These are phyloP conservation scores for Pezizomycotina sp. DNA, from an alignment of 2,329 filamentous ascomycete genomes.

Conservation along the genomic window DNA sequence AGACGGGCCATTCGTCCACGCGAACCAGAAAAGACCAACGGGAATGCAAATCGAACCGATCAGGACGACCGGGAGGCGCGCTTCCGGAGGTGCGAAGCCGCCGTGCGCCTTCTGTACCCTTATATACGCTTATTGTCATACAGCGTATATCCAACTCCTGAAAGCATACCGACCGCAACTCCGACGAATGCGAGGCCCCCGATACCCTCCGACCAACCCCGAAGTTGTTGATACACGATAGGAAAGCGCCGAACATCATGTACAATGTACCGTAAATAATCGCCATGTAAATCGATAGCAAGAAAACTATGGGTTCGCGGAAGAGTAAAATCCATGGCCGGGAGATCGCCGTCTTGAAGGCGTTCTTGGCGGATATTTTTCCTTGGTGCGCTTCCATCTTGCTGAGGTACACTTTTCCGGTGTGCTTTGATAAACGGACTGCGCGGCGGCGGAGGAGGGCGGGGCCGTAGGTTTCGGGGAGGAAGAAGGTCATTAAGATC, in stretches of 20 bases:
- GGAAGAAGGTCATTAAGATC: constrained; percentile 36
- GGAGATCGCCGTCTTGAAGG: constrained; percentile 42
- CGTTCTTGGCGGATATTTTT: constrained; percentile 32
- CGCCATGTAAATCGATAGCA: constrained; percentile 50
- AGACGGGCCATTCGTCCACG: constrained; percentile 44
- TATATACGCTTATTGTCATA: constrained; percentile 41
- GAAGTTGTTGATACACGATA: constrained; percentile 46
- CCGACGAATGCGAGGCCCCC: constrained; percentile 52
- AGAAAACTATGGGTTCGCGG: constrained; percentile 50
- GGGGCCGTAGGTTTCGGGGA: constrained; percentile 46
- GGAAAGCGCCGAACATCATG: constrained; percentile 45
- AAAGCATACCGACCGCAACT: constrained; percentile 48
- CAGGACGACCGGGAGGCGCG: constrained; percentile 45
- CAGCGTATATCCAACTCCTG: constrained; percentile 40
- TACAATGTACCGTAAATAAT: constrained; percentile 42
- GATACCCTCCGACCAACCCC: constrained; percentile 43
- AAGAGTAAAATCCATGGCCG: constrained; percentile 55
- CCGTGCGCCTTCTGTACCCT: constrained; percentile 33
- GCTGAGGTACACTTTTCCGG: constrained; percentile 41
- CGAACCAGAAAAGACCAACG: constrained; percentile 50
- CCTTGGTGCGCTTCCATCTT: constrained; percentile 35
- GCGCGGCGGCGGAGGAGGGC: constrained; percentile 41
- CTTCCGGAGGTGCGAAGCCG: constrained; percentile 48
- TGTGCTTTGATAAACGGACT: constrained; percentile 35
- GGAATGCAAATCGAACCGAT: constrained; percentile 47